A percentile compares a stretch with the other conserved stretches of the same genome.
Conservation (phyloP, 148 eudicot species). For the Rhododendron williamsianum region DNA sequence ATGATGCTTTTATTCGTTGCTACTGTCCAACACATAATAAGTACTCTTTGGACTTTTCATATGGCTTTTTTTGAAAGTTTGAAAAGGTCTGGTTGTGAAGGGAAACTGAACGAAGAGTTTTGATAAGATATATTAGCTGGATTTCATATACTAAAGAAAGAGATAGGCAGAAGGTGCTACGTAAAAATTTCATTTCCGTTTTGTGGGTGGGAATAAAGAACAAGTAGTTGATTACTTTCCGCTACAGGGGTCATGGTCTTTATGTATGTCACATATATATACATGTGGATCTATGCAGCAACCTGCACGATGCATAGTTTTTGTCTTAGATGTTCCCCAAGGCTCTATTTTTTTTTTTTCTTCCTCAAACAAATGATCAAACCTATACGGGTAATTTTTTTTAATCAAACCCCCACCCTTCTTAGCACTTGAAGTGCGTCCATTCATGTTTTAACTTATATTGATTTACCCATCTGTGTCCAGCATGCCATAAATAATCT, state of each 20-base stretch:
- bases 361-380: neutral
- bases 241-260: neutral
- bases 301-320: neutral
- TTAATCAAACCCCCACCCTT: neutral
- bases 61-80: neutral
- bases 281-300: neutral
- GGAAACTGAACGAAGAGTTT: neutral
- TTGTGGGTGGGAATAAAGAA: neutral
- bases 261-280: neutral
- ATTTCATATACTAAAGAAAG: neutral
- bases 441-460: neutral
- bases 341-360: neutral
- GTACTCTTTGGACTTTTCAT: neutral
- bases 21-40: neutral
- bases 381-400: neutral
- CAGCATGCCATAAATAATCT: neutral
- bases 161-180: neutral
- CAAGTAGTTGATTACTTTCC: neutral
- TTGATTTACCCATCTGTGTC: neutral
- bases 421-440: neutral
- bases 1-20: conserved; percentile 3
- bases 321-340: neutral
- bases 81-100: neutral
- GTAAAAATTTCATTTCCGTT: neutral
- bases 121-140: neutral